Percentiles rank a stretch among this genome's conserved stretches.
Conservation (phyloP, 1,284 basidiomycete species). For the Leccinum angustisporum region DNA sequence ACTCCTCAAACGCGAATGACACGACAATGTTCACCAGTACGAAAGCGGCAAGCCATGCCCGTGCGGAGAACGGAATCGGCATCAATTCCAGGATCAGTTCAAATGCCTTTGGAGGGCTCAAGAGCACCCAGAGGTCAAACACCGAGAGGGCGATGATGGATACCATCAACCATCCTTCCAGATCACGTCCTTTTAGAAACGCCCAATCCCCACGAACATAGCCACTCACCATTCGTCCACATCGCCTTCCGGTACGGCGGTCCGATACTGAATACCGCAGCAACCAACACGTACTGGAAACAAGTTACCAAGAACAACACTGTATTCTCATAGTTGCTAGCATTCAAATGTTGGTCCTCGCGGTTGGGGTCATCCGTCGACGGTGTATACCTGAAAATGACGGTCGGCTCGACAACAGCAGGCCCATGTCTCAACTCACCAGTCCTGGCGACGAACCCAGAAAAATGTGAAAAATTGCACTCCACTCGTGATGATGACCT, state of each 20-base stretch:
- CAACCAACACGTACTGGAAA: constrained; percentile 98
- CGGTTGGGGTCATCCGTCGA: constrained; percentile 49
- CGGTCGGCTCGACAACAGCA: constrained; percentile 2
- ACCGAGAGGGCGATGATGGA: constrained; percentile 64
- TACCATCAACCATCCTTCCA: constrained; percentile 73
- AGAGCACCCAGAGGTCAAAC: constrained; percentile 76
- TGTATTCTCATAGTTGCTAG: constrained; percentile 94
- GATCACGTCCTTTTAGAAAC: constrained; percentile 16
- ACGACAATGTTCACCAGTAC: constrained; percentile 72
- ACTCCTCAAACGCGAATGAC: constrained; percentile 82
- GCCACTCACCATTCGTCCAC: constrained; percentile 84
- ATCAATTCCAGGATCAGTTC: constrained; percentile 78
- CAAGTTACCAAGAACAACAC: constrained; percentile 91
- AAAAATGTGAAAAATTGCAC: constrained; percentile 88
- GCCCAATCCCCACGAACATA: not conserved
- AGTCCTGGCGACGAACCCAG: constrained; percentile 84
- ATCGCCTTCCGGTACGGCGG: constrained; percentile 95
- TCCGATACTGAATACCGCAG: constrained; percentile 96
- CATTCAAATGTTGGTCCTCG: constrained; percentile 76
- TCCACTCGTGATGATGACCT: constrained; percentile 84
- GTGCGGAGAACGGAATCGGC: constrained; percentile 69
- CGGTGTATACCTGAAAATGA: constrained; percentile 57
- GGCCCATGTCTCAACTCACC: constrained; percentile 45
- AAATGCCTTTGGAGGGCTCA: constrained; percentile 66
- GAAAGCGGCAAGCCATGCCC: constrained; percentile 68